Base-by-base conservation (phyloP, 148 eudicot genomes). In the Rhododendron simsii region DNA sequence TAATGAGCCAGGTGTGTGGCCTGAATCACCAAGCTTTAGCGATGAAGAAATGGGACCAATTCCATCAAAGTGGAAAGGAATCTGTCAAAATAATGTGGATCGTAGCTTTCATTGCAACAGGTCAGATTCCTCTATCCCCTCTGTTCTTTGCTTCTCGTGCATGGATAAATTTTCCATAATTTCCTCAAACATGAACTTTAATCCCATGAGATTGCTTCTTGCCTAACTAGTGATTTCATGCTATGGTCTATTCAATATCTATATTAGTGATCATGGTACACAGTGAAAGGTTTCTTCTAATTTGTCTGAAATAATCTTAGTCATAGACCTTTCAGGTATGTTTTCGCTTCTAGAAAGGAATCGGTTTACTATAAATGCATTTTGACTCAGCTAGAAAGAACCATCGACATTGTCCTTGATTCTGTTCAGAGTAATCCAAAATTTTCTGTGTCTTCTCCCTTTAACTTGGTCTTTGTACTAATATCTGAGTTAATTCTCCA, bases 21-120 rank as follows among this genome's bases (percentile, higher is more conserved):
- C 98, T 4, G 96, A 93, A 83, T 94, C 98, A 55, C 85, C 88
- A 87, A 95, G 98, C 92, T 95, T 95, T 85, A 87, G 91, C 5
- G 97, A 95, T 85, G 91, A 93, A 84, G 96, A 89, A 39, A 74
- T 92, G 87, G 96, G 98, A 89, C 96, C 98, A 15, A 78, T 95
- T 88, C 98, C 98, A 35, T 76, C 95, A 65, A 91, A 87, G 84
- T 95, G 98, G 98, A 95, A 89, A 89, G 98, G 98, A 80, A 83
- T 87, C 35, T 94, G 98, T 85, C 93, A 92, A 87, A 92, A 90
- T 86, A 81, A 84, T 67, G 82, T 85, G 37, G 91, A 87, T 71
- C 11, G 84, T 69, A 84, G 87, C 35, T 88, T 95, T 84, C 95
- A 77, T 23, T 95, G 98, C 90, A 95, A 95, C 87, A 92, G 94